Base-by-base conservation (phyloP, 202 grass and related monocot genomes). In the Schoenoplectus tabernaemontani region DNA sequence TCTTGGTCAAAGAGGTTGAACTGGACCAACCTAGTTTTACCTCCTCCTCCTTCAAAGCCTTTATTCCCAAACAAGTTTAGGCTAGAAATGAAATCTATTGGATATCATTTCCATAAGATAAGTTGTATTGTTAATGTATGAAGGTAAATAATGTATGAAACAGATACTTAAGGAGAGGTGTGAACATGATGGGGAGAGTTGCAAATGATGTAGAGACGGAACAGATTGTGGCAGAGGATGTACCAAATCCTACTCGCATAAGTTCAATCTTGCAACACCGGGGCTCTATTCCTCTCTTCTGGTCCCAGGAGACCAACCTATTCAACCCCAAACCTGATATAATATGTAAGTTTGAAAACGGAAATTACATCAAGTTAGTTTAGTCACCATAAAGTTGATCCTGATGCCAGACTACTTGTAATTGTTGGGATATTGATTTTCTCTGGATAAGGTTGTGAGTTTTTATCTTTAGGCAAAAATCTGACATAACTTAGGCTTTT, bases 191-290 rank as follows among this genome's bases (percentile, higher is more conserved):
- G 81, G 95, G 95, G 24, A 90, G 95, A 84, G 95, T 98, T 73
- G 95, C 95, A 74, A 98, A 98, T 86, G 95, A 98, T 67, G 95
- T 98, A 7, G 95, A 98, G 59, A 92, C 89, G n/a, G 95, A 98
- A 86, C 95, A 98, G 88, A 94, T 98, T 86, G 91, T 98, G 0
- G 91, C 86, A 80, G 89, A 94, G 85, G 86, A 87, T 65, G 82
- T 85, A 57, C 58, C 77, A 66, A 86, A 67, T 82, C 91, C 89
- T 81, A 81, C 58, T 66, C 86, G 93, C 83, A 88, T 94, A 88
- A 90, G 87, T 86, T 98, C 95, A 79, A 87, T 98, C 46, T 89
- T 98, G 62, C 95, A 98, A 84, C 91, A 98, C 67, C 87, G 95
- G 87, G 95, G 95, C 75, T 98, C 95, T 8, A 98, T 98, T 76